Evolutionary conservation across 495 filamentous ascomycete species (phyloP).

Genomic region (Talaromyces thailandensis): DNA sequence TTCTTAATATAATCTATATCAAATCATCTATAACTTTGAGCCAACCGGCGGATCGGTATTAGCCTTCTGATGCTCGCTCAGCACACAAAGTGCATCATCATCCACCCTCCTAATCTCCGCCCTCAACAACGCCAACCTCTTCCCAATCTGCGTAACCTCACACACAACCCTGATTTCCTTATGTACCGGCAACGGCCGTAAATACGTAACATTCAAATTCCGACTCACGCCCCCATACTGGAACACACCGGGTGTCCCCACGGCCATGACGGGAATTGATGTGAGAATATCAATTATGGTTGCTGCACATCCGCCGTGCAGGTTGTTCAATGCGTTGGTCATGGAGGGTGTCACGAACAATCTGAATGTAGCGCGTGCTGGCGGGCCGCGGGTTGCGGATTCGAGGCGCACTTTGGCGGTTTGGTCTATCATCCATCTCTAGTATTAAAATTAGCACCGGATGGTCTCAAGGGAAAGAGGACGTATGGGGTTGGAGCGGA

Average conservation of each 20-base stretch:
- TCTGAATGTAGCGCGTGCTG: slow-evolving; percentile 25
- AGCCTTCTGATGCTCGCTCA: slow-evolving; percentile 63
- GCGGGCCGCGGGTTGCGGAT: slow-evolving; percentile 26
- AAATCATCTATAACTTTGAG: slow-evolving; percentile 1
- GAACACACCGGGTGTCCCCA: slow-evolving; percentile 54
- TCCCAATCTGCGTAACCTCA: slow-evolving; percentile 56
- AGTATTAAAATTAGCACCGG: neutral
- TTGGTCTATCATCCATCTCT: slow-evolving; percentile 30
- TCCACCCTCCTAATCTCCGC: slow-evolving; percentile 31
- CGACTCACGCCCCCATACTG: slow-evolving; percentile 53
- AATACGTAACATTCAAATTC: slow-evolving; percentile 58
- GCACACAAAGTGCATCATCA: slow-evolving; percentile 45
- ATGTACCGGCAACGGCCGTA: slow-evolving; percentile 50
- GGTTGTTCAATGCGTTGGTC: slow-evolving; percentile 48
- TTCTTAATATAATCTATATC: neutral
- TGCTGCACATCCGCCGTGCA: slow-evolving; percentile 64
- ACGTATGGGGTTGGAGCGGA: neutral
- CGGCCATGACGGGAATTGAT: slow-evolving; percentile 44
- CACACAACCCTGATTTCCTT: slow-evolving; percentile 44
- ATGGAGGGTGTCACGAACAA: slow-evolving; percentile 45
- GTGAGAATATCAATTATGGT: slow-evolving; percentile 63
- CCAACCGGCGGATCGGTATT: slow-evolving; percentile 46
- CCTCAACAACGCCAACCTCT: slow-evolving; percentile 38
- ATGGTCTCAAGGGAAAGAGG: neutral
- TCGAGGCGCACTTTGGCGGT: slow-evolving; percentile 30